phyloP scores from a whole-genome alignment of 73 alveolate species.

The Tetrahymena elliotti region DNA sequence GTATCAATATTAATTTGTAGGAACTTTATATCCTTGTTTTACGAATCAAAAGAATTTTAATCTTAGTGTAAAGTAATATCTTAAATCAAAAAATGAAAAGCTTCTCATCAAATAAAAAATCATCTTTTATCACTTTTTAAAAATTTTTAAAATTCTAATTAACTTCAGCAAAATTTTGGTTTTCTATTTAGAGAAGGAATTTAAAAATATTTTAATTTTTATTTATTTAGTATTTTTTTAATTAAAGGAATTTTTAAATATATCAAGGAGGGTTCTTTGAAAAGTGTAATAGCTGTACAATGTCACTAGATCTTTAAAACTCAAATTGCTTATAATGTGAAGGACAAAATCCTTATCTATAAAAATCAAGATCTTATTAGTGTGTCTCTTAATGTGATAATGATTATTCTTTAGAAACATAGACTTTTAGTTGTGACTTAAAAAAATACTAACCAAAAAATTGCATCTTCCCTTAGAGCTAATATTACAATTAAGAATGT shows the following conservation, averaged over 20 bases:
- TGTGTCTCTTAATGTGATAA: not conserved
- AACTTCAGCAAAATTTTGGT: no score
- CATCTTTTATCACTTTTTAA: no score
- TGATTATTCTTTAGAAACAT: not conserved
- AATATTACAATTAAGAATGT: not conserved
- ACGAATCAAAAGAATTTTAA: not conserved
- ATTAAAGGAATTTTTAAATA: not conserved
- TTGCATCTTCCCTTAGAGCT: not conserved
- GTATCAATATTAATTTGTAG: not conserved
- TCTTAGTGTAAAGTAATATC: no score
- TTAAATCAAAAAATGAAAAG: no score
- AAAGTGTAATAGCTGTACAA: not conserved
- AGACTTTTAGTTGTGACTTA: not conserved
- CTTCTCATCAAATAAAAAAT: no score
- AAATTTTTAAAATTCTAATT: not conserved
- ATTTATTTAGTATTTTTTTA: not conserved
- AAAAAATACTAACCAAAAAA: not conserved
- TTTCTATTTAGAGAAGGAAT: no score
- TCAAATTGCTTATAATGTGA: not conserved
- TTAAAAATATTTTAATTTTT: not conserved
- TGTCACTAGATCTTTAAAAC: not conserved
- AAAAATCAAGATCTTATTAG: not conserved
- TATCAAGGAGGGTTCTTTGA: not conserved
- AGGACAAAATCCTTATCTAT: not conserved
- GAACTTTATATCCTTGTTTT: not conserved